Evolutionary conservation across 78 protist genomes (phyloP).

Genomic region (Tieghemostelium lacteum): DNA sequence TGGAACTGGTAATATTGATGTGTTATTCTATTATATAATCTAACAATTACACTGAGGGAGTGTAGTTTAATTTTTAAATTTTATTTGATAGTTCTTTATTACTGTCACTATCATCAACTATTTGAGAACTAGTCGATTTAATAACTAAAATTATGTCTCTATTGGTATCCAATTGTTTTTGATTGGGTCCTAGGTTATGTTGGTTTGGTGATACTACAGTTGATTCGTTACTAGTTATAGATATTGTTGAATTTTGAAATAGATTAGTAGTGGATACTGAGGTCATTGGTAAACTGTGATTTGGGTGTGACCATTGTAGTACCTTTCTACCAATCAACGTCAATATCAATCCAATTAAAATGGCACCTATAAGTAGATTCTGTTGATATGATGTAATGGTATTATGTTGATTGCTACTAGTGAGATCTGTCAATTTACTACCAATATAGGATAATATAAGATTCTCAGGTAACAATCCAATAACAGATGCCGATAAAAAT

Average conservation of each 20-base stretch:
- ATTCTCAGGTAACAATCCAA: slow-evolving; percentile 71
- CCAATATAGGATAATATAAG: slow-evolving; percentile 49
- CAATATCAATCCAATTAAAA: slow-evolving; percentile 24
- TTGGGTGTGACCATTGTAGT: not conserved
- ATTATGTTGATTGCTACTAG: slow-evolving; percentile 26
- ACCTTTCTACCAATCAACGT: slow-evolving; percentile 29
- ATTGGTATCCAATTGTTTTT: no score
- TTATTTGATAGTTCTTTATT: no score
- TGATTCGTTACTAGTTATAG: no score
- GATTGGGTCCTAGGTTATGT: no score
- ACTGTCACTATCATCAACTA: no score
- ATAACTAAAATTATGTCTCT: slow-evolving; percentile 35
- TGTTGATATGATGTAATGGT: slow-evolving; percentile 50
- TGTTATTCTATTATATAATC: no score
- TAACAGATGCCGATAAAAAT: slow-evolving; percentile 56
- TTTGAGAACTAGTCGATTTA: slow-evolving; percentile 16
- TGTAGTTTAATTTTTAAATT: no score
- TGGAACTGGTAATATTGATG: no score
- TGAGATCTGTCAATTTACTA: slow-evolving; percentile 29
- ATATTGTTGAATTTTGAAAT: slow-evolving; percentile 1
- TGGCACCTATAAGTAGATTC: slow-evolving; percentile 28
- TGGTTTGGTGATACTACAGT: no score
- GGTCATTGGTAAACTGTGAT: not conserved
- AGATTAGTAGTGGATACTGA: no score
- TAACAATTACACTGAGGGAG: no score